Percentiles rank a stretch among this genome's conserved stretches.
phyloP scores from a whole-genome alignment of 306 rosid genomes.

The Vigna reflexopilosa region DNA sequence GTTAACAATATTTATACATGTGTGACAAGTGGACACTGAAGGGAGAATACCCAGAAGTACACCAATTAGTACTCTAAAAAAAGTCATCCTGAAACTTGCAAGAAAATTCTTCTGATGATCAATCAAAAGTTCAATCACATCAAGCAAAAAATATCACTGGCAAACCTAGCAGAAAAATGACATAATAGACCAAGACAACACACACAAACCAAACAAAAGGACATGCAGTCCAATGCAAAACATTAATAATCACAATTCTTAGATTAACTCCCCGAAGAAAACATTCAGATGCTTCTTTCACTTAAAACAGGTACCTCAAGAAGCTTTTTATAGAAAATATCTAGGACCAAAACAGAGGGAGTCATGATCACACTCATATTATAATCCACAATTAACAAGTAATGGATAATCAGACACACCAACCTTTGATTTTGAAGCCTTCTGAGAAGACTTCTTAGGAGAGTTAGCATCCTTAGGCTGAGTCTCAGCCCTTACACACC shows the following conservation, averaged over 20 bases:
- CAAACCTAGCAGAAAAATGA: background rate
- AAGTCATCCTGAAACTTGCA: background rate
- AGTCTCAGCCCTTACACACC: conserved; percentile 53
- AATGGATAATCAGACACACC: conserved; percentile 1
- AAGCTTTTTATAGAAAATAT: background rate
- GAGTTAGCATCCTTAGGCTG: conserved; percentile 41
- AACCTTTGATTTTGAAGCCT: conserved; percentile 49
- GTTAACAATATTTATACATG: background rate
- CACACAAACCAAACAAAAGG: conserved; percentile 5
- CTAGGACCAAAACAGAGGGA: background rate
- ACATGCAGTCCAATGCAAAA: background rate
- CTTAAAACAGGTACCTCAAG: background rate
- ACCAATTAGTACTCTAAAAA: background rate
- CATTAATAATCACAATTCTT: conserved; percentile 11
- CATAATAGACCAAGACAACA: background rate
- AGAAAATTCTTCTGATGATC: background rate
- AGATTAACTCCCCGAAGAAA: background rate
- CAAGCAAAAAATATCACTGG: background rate
- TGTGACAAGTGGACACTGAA: background rate
- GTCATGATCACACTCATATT: background rate
- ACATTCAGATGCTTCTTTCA: background rate
- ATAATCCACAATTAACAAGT: conserved; percentile 15
- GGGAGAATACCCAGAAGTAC: background rate
- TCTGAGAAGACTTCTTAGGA: conserved; percentile 35
- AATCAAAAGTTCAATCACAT: background rate